A percentile compares a stretch with the other conserved stretches of the same genome.
Conservation (phyloP, 345 rosid genomes). For the Populus nigra region DNA sequence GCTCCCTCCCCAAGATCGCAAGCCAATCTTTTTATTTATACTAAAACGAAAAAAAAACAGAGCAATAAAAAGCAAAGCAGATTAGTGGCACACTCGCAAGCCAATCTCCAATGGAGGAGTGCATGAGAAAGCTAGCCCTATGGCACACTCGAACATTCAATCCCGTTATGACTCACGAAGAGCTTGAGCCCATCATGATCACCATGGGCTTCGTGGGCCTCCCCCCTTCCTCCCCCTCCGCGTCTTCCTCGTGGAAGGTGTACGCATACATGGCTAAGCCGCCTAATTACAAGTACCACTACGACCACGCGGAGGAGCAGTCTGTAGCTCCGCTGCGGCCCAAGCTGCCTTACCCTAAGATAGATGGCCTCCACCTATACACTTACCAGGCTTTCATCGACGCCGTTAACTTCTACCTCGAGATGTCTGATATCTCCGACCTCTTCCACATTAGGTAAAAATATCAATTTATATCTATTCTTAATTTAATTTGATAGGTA, state of each 20-base stretch:
- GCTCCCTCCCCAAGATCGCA: too few species aligned
- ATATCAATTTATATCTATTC: background rate
- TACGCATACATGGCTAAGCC: constrained; percentile 25
- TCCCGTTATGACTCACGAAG: constrained; percentile 50
- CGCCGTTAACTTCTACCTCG: constrained; percentile 46
- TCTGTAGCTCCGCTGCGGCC: constrained; percentile 25
- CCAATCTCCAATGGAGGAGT: constrained; percentile 24
- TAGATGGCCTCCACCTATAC: constrained; percentile 53
- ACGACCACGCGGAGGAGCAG: background rate
- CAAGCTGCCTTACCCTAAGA: constrained; percentile 46
- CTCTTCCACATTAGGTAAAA: constrained; percentile 49
- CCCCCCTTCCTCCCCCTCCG: background rate
- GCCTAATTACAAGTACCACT: background rate
- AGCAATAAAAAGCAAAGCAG: background rate
- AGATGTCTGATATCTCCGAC: constrained; percentile 37
- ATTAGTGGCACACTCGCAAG: too few species aligned
- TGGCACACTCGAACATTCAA: constrained; percentile 56
- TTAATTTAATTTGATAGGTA: too few species aligned
- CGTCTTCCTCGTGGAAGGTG: constrained; percentile 33
- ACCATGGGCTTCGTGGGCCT: constrained; percentile 44
- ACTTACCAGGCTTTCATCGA: constrained; percentile 52
- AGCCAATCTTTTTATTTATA: too few species aligned
- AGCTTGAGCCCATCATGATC: constrained; percentile 47
- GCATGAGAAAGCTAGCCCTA: constrained; percentile 52
- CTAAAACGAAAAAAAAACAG: too few species aligned